Evolutionary conservation across 495 filamentous ascomycete species (phyloP), one percentile per base, ranked within the genome.

Genomic region (Geopyxis carbonaria): DNA sequence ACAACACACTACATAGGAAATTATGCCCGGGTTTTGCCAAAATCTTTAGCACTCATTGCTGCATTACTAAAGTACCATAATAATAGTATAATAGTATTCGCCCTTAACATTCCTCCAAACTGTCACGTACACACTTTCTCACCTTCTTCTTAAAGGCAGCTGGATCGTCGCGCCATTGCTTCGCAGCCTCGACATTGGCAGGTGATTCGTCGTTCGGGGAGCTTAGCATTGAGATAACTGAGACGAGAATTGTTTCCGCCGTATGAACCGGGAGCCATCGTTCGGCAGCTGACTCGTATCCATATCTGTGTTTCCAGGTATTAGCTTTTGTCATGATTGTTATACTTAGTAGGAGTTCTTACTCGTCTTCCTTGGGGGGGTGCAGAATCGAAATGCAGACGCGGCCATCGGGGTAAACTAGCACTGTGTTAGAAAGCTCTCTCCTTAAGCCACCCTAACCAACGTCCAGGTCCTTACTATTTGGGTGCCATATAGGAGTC

Each of bases 361-460:
- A 55, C 47, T 56, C 86, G 61, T 99, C 89, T 57, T 99, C 91
- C 47, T 85, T 86, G n/a, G 89, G 89, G 3, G 91, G 78, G 62
- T 99, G 89, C 7, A 99, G 74, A 65, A 99, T 99, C 10, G 80
- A 89, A 45, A 99, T 99, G 61, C 89, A 99, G 43, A 99, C 89
- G 14, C 77, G 65, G 43, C 89, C 89, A 55, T 75, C 81, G 23
- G 80, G 70, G 55, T 97, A 97, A 22, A 97, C 89, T 95, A 53
- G 8, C 38, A 19, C 19, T 11, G 5, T 34, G 11, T 23, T 29
- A 42, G 5, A n/a, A n/a, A n/a, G 18, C 40, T 2, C 14, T 18
- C 13, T 14, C 24, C 16, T 27, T 14, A 14, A 40, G 21, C 22
- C 23, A 24, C 14, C 9, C 16, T 11, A 16, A 23, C 14, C 21